These are phyloP conservation scores for Sechiopsis laciniata DNA, from an alignment of 306 rosid genomes.

Conservation along the genomic window DNA sequence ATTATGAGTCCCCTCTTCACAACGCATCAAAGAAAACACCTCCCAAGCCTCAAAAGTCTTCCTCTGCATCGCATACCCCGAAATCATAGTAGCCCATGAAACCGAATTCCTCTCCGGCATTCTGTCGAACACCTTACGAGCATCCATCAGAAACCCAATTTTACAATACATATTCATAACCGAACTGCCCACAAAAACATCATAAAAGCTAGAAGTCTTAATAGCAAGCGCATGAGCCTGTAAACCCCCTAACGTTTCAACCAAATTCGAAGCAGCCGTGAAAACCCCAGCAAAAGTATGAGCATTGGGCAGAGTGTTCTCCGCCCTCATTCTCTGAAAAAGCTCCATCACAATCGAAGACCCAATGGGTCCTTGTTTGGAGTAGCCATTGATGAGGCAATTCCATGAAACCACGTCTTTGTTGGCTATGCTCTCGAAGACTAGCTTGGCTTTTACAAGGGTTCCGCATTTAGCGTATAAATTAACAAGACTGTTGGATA, in stretches of 20 bases:
- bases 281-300: slow-evolving; percentile 65
- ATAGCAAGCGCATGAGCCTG: slow-evolving; percentile 52
- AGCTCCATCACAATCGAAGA: slow-evolving; percentile 39
- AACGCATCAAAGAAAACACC: slow-evolving; percentile 41
- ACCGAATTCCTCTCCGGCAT: slow-evolving; percentile 57
- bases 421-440: slow-evolving; percentile 35
- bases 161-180: slow-evolving; percentile 60
- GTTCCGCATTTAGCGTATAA: slow-evolving; percentile 52
- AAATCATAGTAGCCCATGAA: slow-evolving; percentile 78
- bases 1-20: slow-evolving; percentile 30
- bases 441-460: slow-evolving; percentile 36
- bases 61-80: slow-evolving; percentile 52
- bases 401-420: slow-evolving; percentile 75
- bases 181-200: slow-evolving; percentile 75
- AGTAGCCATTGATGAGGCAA: slow-evolving; percentile 64
- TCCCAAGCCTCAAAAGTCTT: slow-evolving; percentile 43
- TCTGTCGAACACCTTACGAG: slow-evolving; percentile 65
- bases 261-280: slow-evolving; percentile 40
- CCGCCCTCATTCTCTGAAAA: slow-evolving; percentile 45
- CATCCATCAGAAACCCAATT: slow-evolving; percentile 41
- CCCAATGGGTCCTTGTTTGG: slow-evolving; percentile 34
- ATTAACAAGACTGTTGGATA: slow-evolving; percentile 53
- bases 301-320: slow-evolving; percentile 41
- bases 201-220: slow-evolving; percentile 39
- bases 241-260: slow-evolving; percentile 31